Percentiles rank a stretch among this genome's conserved stretches.
phyloP scores from a whole-genome alignment of 2,329 filamentous ascomycete genomes.

The Aschersonia sp. region DNA sequence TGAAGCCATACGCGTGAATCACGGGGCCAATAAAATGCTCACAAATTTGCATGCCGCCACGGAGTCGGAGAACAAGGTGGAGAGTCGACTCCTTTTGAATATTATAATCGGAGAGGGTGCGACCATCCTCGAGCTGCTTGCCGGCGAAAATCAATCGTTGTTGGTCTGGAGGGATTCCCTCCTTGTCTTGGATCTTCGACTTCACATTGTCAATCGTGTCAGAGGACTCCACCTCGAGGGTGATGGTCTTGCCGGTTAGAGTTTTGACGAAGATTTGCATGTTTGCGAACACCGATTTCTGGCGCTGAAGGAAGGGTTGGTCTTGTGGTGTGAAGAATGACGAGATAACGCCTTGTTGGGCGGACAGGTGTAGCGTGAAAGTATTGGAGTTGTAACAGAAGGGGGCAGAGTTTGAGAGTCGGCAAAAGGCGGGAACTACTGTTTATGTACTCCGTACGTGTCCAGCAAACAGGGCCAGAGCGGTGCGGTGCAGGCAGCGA shows the following conservation, averaged over 20 bases:
- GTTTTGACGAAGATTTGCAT: conserved; percentile 10
- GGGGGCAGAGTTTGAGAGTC: no score
- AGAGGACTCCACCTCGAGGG: conserved; percentile 62
- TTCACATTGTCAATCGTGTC: conserved; percentile 98
- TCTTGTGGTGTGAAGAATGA: no score
- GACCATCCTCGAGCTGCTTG: conserved; percentile 90
- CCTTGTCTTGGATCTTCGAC: conserved; percentile 97
- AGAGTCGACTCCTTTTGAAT: conserved; percentile 54
- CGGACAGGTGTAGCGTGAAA: no score
- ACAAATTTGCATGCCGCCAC: conserved; percentile 53
- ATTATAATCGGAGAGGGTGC: conserved; percentile 40
- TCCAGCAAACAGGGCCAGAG: no score
- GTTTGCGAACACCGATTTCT: conserved; percentile 3
- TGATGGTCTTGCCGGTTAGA: conserved; percentile 54
- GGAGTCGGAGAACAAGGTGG: conserved; percentile 60
- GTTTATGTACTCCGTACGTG: no score
- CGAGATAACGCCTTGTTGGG: no score
- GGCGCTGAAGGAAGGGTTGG: no score
- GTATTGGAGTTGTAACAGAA: no score
- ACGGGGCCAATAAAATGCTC: conserved; percentile 10
- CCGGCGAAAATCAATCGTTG: conserved; percentile 93
- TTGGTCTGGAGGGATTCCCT: conserved; percentile 92
- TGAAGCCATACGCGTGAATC: background rate
- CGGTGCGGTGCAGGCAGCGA: no score
- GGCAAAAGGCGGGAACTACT: no score